Evolutionary conservation across 306 rosid species (phyloP).

Genomic region (Medicago ruthenica): DNA sequence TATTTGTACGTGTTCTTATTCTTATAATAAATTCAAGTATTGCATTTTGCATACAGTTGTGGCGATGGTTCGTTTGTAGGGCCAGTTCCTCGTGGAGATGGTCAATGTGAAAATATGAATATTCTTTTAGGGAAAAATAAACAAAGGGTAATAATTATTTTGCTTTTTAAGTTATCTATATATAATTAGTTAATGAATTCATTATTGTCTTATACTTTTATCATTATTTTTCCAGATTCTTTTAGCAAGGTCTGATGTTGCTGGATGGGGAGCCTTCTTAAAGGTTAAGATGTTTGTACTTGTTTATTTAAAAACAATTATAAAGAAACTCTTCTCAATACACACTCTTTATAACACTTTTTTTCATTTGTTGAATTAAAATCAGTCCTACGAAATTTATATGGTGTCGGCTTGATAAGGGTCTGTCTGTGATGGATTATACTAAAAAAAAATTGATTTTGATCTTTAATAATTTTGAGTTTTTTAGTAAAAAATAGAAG

Average conservation of each 20-base stretch:
- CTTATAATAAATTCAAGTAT: background rate
- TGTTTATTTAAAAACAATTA: background rate
- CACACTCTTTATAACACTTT: too few relatives aligned
- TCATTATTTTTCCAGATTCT: constrained; percentile 60
- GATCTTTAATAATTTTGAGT: too few relatives aligned
- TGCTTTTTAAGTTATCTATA: background rate
- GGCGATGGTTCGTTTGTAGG: constrained; percentile 74
- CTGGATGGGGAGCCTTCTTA: constrained; percentile 93
- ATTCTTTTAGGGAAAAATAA: constrained; percentile 70
- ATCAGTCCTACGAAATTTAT: too few relatives aligned
- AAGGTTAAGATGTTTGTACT: constrained; percentile 55
- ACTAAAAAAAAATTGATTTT: too few relatives aligned
- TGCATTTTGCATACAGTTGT: constrained; percentile 58
- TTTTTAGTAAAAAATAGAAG: too few relatives aligned
- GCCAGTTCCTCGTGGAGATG: constrained; percentile 71
- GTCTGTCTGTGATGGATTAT: too few relatives aligned
- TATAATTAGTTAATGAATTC: constrained; percentile 20
- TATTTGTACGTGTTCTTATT: too few relatives aligned
- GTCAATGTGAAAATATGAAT: constrained; percentile 89
- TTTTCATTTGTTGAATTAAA: too few relatives aligned
- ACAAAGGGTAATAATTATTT: constrained; percentile 63
- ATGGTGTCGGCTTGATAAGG: too few relatives aligned
- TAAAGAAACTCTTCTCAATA: too few relatives aligned
- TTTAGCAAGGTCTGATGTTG: constrained; percentile 74
- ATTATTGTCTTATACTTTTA: constrained; percentile 14